Conservation (phyloP, 495 filamentous ascomycete species). For the Aspergillus asperescens region DNA sequence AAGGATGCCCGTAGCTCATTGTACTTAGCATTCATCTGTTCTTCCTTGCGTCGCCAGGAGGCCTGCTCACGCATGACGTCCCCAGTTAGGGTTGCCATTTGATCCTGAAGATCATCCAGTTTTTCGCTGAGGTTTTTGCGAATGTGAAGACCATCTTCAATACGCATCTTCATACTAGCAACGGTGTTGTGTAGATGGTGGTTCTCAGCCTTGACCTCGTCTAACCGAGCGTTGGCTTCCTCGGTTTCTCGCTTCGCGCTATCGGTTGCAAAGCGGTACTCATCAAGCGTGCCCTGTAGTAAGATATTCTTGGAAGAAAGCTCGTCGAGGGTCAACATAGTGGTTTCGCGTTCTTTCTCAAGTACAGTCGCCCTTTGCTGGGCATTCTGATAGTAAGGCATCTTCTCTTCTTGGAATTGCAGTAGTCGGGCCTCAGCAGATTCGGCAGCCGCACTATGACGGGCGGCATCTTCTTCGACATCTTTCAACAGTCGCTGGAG, state of each 20-base stretch:
- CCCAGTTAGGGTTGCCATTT: conserved; percentile 70
- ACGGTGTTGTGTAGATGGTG: conserved; percentile 59
- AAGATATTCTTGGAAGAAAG: conserved; percentile 52
- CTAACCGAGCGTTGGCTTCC: conserved; percentile 46
- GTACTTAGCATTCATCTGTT: conserved; percentile 65
- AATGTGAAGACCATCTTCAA: conserved; percentile 76
- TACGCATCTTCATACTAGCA: conserved; percentile 62
- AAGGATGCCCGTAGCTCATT: conserved; percentile 75
- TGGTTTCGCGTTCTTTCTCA: conserved; percentile 57
- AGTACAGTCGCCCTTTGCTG: conserved; percentile 58
- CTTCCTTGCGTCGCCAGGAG: conserved; percentile 65
- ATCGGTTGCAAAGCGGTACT: conserved; percentile 54
- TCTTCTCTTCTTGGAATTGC: conserved; percentile 49
- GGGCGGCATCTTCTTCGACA: conserved; percentile 65
- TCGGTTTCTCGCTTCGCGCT: conserved; percentile 48
- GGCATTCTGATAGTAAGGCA: conserved; percentile 44
- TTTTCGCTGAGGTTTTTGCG: conserved; percentile 74
- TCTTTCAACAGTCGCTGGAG: conserved; percentile 63
- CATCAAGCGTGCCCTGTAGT: conserved; percentile 54
- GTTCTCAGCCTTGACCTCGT: conserved; percentile 51
- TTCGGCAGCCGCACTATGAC: conserved; percentile 63
- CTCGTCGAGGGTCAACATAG: conserved; percentile 61
- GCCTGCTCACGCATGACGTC: conserved; percentile 77
- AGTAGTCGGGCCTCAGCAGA: conserved; percentile 56
- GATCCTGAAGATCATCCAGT: conserved; percentile 74